Base-by-base conservation (phyloP, 164 flowering plant genomes). In the Magnolia changhungtana region DNA sequence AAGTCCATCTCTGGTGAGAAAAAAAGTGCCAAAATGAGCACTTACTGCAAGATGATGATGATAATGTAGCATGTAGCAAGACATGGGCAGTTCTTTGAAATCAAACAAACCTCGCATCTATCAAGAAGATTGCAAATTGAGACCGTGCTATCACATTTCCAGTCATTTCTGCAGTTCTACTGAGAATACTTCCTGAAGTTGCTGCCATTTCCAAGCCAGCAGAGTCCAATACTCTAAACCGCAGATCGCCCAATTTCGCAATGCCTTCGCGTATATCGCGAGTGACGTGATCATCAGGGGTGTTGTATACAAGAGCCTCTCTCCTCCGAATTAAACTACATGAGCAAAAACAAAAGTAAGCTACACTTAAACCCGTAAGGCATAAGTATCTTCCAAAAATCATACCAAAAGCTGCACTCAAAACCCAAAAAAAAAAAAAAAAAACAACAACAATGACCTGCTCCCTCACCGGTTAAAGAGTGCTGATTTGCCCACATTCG, bases 401-500 rank as follows among this genome's bases (percentile, higher is more conserved):
- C 8, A 27, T 5, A 16, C 21, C 27, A 63, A 13, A 50, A 37
- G 31, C 8, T 24, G 51, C 67, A 37, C 45, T 4, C 7, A 37
- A 37, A 37, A 37, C 45, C 7, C 7, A 37, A 37, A 37, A 2
- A 37, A 3, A 37, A 31, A 20, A 24, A 70, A 52, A 73, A n/a
- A 1, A 69, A 23, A 50, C 66, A 65, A 66, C 64, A 27, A 27
- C 2, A 27, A 27, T 9, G 58, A 65, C 65, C 8, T 10, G 50
- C 10, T 18, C 69, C 76, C 88, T 74, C 27, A 95, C 95, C 99
- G 92, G 78, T 96, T 94, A 84, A 90, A 96, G 51, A 96, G 79
- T 7, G 99, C 99, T 1, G 99, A 96, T 79, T 96, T 96, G 72
- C 99, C 99, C 66, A 94, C 99, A 87, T 96, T 96, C 21, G 99